Evolutionary conservation across 139 green algal species (phyloP).

Genomic region (Pseudopediastrum boryanum): DNA sequence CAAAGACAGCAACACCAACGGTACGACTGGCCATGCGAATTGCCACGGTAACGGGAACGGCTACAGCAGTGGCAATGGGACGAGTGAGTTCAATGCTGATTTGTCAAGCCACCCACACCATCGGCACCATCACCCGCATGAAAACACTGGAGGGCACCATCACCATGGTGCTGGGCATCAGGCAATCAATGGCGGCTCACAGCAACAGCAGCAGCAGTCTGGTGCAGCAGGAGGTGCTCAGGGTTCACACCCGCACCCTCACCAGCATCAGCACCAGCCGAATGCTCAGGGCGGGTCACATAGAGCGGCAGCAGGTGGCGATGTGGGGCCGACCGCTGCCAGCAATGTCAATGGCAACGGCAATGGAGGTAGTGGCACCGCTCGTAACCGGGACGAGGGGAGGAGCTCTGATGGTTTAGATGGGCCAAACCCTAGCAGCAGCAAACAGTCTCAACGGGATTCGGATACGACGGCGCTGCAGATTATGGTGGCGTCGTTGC

Average conservation of each 20-base stretch:
- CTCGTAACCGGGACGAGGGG: constrained; percentile 20
- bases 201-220: too few relatives aligned
- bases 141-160: too few relatives aligned
- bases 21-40: constrained; percentile 17
- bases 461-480: constrained; percentile 11
- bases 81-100: too few relatives aligned
- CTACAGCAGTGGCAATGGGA: constrained; percentile 22
- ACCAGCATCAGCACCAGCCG: too few relatives aligned
- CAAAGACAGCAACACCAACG: constrained; percentile 51
- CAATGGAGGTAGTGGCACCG: constrained; percentile 3
- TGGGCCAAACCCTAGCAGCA: neutral
- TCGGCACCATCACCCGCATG: too few relatives aligned
- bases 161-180: too few relatives aligned
- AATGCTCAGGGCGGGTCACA: too few relatives aligned
- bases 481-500: constrained; percentile 2
- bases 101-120: too few relatives aligned
- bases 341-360: constrained; percentile 36
- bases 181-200: too few relatives aligned
- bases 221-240: too few relatives aligned
- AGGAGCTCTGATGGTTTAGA: neutral
- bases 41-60: constrained; percentile 37
- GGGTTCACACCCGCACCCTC: too few relatives aligned
- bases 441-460: constrained; percentile 7
- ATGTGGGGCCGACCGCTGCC: neutral
- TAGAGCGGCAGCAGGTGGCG: too few relatives aligned